A percentile compares a stretch with the other conserved stretches of the same genome.
Conservation (phyloP, 108 stramenopile species). For the Ochromonas danica region DNA sequence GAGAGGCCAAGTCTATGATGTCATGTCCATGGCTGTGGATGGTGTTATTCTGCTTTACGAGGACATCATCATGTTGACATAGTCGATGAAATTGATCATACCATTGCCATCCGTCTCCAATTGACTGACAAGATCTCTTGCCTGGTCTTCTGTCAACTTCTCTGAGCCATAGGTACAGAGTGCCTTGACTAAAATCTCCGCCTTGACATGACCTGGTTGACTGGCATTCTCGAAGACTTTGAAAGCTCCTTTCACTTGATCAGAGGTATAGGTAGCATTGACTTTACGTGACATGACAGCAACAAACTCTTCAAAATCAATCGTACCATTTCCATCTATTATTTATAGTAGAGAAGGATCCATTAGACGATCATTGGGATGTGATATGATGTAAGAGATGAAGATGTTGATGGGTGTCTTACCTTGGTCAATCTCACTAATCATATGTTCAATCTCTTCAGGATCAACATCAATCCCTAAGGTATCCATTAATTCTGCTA, state of each 20-base stretch:
- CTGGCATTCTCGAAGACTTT: slow-evolving; percentile 57
- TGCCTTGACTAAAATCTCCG: slow-evolving; percentile 50
- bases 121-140: slow-evolving; percentile 62
- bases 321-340: slow-evolving; percentile 55
- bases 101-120: slow-evolving; percentile 63
- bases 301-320: slow-evolving; percentile 64
- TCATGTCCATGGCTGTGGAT: too few relatives aligned
- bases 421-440: slow-evolving; percentile 65
- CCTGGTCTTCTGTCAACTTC: slow-evolving; percentile 61
- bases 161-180: slow-evolving; percentile 61
- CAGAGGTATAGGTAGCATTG: slow-evolving; percentile 63
- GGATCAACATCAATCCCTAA: slow-evolving; percentile 66
- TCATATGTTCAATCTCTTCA: slow-evolving; percentile 68
- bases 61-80: slow-evolving; percentile 65
- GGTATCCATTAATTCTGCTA: slow-evolving; percentile 66
- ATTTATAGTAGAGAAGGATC: background rate
- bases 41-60: too few relatives aligned
- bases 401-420: too few relatives aligned
- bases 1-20: too few relatives aligned
- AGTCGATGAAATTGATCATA: slow-evolving; percentile 63
- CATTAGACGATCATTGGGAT: too few relatives aligned
- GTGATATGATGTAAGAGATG: too few relatives aligned
- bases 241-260: slow-evolving; percentile 64
- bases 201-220: slow-evolving; percentile 57
- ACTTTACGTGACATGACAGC: slow-evolving; percentile 59